A percentile compares a stretch with the other conserved stretches of the same genome.
Conservation (phyloP, 768 basidiomycete genomes). For the Leccinum disarticulatum region DNA sequence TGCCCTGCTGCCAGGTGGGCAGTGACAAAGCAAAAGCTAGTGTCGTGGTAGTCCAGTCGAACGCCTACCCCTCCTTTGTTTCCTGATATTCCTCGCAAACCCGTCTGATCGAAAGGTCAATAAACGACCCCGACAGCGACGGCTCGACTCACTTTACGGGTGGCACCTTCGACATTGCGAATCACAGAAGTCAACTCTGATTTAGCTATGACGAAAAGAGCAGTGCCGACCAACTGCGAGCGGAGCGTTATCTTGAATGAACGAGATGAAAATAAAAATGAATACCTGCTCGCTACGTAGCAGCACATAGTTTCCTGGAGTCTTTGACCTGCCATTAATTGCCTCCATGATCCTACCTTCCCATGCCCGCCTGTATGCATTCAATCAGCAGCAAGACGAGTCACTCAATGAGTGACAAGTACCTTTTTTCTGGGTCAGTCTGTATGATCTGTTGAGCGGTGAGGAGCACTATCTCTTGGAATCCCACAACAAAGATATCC, state of each 20-base stretch:
- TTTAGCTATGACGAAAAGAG: slow-evolving; percentile 83
- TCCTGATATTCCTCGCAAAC: slow-evolving; percentile 89
- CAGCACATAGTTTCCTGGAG: slow-evolving; percentile 74
- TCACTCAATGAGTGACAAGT: slow-evolving; percentile 10
- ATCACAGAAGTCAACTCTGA: slow-evolving; percentile 73
- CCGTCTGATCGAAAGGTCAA: slow-evolving; percentile 54
- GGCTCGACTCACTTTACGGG: slow-evolving; percentile 69
- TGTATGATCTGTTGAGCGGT: slow-evolving; percentile 98
- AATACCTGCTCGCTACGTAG: slow-evolving; percentile 88
- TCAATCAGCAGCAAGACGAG: neutral
- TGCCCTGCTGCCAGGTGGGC: slow-evolving; percentile 98
- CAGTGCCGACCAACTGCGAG: slow-evolving; percentile 88
- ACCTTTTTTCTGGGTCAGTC: slow-evolving; percentile 92
- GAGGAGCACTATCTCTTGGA: slow-evolving; percentile 96
- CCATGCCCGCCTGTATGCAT: slow-evolving; percentile 71
- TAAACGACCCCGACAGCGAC: neutral
- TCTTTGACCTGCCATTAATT: slow-evolving; percentile 66
- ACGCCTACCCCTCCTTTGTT: slow-evolving; percentile 97
- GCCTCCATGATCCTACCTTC: slow-evolving; percentile 80
- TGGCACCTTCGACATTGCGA: slow-evolving; percentile 88
- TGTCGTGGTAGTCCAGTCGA: slow-evolving; percentile 87
- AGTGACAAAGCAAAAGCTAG: slow-evolving; percentile 92
- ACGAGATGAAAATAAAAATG: neutral
- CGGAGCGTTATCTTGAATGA: slow-evolving; percentile 3
- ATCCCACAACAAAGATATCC: slow-evolving; percentile 87